These are phyloP conservation scores for Coemansia sp. DNA, from an alignment of 192 early-diverging fungal species.

Conservation along the genomic window DNA sequence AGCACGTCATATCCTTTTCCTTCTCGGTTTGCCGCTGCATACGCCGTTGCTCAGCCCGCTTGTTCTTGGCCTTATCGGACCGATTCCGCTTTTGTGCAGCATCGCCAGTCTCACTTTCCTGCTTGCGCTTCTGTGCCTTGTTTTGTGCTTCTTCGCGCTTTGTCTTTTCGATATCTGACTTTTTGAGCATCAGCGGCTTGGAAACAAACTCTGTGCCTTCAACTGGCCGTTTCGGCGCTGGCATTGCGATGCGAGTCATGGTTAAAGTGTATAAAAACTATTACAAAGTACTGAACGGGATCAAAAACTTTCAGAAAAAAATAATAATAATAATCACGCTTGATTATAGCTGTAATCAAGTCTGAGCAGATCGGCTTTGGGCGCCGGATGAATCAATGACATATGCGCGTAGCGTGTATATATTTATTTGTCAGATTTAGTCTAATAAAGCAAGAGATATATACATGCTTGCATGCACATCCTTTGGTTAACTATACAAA, in stretches of 20 bases:
- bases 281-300: neutral
- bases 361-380: too few relatives aligned
- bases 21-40: slow-evolving; percentile 30
- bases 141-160: slow-evolving; percentile 10
- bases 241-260: slow-evolving; percentile 64
- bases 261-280: neutral
- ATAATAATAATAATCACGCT: neutral
- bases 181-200: slow-evolving; percentile 54
- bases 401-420: too few relatives aligned
- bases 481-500: too few relatives aligned
- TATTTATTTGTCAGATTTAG: too few relatives aligned
- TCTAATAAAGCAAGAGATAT: too few relatives aligned
- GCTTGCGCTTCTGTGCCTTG: slow-evolving; percentile 21
- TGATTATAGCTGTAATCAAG: neutral
- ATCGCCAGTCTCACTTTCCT: slow-evolving; percentile 3
- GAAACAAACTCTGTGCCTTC: slow-evolving; percentile 52
- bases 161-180: slow-evolving; percentile 40
- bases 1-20: slow-evolving; percentile 63
- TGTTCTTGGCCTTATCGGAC: slow-evolving; percentile 21
- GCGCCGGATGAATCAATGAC: too few relatives aligned
- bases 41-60: slow-evolving; percentile 38
- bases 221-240: slow-evolving; percentile 56
- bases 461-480: too few relatives aligned
- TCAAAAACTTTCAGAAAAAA: neutral
- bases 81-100: slow-evolving; percentile 11